Evolutionary conservation across 768 basidiomycete genomes (phyloP).

Genomic region (Boletus reticulatus): DNA sequence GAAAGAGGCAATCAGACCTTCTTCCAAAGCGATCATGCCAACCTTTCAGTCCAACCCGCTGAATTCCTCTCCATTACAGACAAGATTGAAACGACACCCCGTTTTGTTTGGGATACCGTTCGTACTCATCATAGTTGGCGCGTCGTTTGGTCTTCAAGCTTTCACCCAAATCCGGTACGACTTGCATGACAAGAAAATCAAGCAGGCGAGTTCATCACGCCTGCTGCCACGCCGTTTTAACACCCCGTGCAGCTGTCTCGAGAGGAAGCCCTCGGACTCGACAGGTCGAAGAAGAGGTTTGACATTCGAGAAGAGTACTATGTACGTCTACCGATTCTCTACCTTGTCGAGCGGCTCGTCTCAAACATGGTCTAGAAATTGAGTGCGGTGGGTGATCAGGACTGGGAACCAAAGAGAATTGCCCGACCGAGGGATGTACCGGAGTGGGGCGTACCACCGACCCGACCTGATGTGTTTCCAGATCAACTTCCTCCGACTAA

Average conservation of each 20-base stretch:
- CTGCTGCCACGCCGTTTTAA: not conserved
- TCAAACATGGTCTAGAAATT: slow-evolving; percentile 44
- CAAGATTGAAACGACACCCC: slow-evolving; percentile 57
- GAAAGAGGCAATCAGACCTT: slow-evolving; percentile 12
- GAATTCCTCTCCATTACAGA: slow-evolving; percentile 19
- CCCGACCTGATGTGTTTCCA: slow-evolving; percentile 30
- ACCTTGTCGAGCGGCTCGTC: not conserved
- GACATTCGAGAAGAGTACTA: slow-evolving; percentile 97
- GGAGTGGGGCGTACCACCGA: slow-evolving; percentile 88
- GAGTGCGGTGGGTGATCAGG: slow-evolving; percentile 57
- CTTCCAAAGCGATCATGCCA: slow-evolving; percentile 36
- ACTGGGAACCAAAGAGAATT: slow-evolving; percentile 89
- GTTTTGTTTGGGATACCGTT: slow-evolving; percentile 86
- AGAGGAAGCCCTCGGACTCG: slow-evolving; percentile 75
- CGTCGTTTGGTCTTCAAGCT: slow-evolving; percentile 77
- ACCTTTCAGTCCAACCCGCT: slow-evolving; percentile 48
- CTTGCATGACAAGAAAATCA: slow-evolving; percentile 75
- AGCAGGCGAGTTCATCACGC: slow-evolving; percentile 46
- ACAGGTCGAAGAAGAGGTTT: slow-evolving; percentile 71
- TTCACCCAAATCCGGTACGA: slow-evolving; percentile 94
- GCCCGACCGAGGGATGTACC: slow-evolving; percentile 82
- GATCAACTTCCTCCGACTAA: slow-evolving; percentile 14
- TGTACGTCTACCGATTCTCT: slow-evolving; percentile 49
- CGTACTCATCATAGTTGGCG: slow-evolving; percentile 77
- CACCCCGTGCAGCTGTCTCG: slow-evolving; percentile 52